These are phyloP conservation scores for Pseudozyma thailandica DNA, from an alignment of 1,284 basidiomycete species.

Conservation along the genomic window DNA sequence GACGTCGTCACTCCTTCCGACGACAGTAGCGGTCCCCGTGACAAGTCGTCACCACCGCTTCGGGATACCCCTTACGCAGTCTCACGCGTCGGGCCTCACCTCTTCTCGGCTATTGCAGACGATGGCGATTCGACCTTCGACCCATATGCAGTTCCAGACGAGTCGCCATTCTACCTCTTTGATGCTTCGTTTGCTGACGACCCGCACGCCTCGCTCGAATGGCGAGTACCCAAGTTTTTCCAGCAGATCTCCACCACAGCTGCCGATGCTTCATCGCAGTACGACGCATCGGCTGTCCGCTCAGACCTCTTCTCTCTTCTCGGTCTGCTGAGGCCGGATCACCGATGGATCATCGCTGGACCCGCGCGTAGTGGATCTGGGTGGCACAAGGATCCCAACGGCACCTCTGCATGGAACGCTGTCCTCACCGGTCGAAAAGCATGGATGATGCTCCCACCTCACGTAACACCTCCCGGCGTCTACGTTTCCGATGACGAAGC, in stretches of 20 bases:
- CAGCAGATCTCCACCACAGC: conserved; percentile 42
- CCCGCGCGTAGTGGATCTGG: conserved; percentile 58
- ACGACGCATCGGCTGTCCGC: conserved; percentile 38
- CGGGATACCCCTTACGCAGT: conserved; percentile 23
- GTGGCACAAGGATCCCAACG: conserved; percentile 69
- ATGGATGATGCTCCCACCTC: conserved; percentile 70
- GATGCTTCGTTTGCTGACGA: conserved; percentile 58
- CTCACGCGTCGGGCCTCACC: conserved; percentile 12
- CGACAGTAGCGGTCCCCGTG: conserved; percentile 26
- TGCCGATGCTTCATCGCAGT: conserved; percentile 19
- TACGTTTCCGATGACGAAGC: conserved; percentile 68
- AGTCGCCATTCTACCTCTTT: conserved; percentile 65
- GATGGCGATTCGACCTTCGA: conserved; percentile 46
- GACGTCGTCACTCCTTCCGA: conserved; percentile 18
- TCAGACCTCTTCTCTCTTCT: conserved; percentile 62
- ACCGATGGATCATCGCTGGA: conserved; percentile 64
- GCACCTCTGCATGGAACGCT: conserved; percentile 70
- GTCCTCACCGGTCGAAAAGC: conserved; percentile 68
- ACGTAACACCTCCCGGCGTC: conserved; percentile 69
- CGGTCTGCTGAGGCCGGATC: conserved; percentile 54
- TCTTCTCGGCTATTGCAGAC: conserved; percentile 24
- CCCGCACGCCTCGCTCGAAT: conserved; percentile 42
- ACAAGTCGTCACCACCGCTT: conserved; percentile 20
- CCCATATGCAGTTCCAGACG: conserved; percentile 57
- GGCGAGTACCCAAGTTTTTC: conserved; percentile 57